Base-by-base conservation (phyloP, 2,329 filamentous ascomycete species). In the Fusarium poae region DNA sequence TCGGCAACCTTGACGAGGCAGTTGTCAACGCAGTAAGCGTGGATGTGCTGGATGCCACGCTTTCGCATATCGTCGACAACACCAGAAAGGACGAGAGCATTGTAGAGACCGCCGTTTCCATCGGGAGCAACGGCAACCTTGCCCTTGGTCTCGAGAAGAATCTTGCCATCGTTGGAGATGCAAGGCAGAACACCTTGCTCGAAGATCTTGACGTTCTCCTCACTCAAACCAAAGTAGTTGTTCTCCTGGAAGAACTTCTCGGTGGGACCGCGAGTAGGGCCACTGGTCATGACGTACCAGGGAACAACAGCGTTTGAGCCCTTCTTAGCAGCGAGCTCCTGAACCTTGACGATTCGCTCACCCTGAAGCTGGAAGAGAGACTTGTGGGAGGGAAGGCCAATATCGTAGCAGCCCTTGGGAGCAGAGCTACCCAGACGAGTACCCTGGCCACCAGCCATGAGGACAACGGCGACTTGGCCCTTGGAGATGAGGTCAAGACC, bases 251-350 rank as follows among this genome's bases (percentile, higher is more conserved):
- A 98, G 84, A 96, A 99, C 66, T 91, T 85, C 84, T 97, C 92
- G n/a, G 96, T 99, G 40, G 94, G 93, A 65, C 89, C 89, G 72
- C 94, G 89, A 10, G 96, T 99, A 45, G 96, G 96, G 6, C 96
- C 96, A 76, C 93, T 97, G 75, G 96, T 99, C 96, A 99, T 99
- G 80, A 99, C 93, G 82, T 99, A 99, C 96, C 96, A 99, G 15
- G 96, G 96, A 42, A 98, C 90, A 32, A 91, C 84, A 43, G 89
- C 88, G 49, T 83, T 83, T 64, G 82, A 70, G 18, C 70, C 71
- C 77, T 90, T 89, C 79, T 91, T 89, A 73, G 89, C 86, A 43
- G 95, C 94, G 69, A 98, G 84, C 75, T 89, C 82, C 82, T 98
- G 92, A 11, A 97, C 82, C 83, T 94, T 97, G 75, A 86, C 86